Base-by-base conservation (phyloP, 192 early-diverging fungal species). In the Backusella luteola region DNA sequence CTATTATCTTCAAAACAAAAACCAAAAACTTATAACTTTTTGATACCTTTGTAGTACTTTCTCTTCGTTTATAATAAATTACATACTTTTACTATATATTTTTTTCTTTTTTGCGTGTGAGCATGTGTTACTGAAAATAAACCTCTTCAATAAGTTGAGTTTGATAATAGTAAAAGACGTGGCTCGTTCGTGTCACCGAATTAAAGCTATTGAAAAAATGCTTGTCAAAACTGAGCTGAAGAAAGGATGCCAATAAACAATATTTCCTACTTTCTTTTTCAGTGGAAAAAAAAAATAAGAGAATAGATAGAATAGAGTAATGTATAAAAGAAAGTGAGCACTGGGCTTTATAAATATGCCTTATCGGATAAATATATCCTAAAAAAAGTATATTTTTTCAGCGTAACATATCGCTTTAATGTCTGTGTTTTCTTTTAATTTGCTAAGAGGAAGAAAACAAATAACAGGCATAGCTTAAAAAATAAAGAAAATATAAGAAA, bases 231-330 rank as follows among this genome's bases (percentile, higher is more conserved):
- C n/a, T 6, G n/a, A 52, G 49, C 49, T 88, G 96, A 98, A 32
- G 95, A 87, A 96, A 77, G 98, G 97, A 87, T 97, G 96, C 1
- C 80, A 96, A 73, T 90, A 96, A 79, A 84, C 95, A 67, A 98
- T 97, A 87, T 91, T 67, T 66, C 59, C 41, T 69, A 5, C 6
- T 35, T 41, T n/a, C 41, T 71, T 49, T 44, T 71, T 46, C 23
- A 12, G 41, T 17, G 26, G 34, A 46, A 23, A 63, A 44, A 74
- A 66, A 74, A 66, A 17, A 53, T 29, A 19, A n/a, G 38, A 17
- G 19, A 59, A 66, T 17, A 32, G 44, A 39, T 15, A 41, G 63
- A 66, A n/a, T 67, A 35, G 21, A 75, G 41, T 44, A 34, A 26
- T 26, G 41, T 5, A 11, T 15, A 15, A 4, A 15, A 17, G 32